phyloP scores from a whole-genome alignment of 768 basidiomycete species.

The Gymnopilus dilepis region DNA sequence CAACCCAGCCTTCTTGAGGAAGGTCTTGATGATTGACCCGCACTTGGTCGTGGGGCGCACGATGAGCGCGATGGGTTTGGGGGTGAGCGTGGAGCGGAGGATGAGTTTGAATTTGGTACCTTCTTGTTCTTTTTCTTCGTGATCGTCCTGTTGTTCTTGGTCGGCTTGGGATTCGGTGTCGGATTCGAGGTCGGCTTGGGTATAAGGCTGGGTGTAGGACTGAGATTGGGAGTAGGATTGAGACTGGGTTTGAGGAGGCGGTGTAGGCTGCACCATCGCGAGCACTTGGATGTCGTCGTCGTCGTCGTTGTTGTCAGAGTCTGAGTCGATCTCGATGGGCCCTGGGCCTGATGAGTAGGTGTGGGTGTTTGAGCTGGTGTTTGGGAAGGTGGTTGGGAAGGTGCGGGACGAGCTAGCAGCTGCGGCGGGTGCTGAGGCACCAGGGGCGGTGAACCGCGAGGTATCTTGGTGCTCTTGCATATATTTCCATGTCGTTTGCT shows the following conservation, averaged over 20 bases:
- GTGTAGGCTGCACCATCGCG: neutral
- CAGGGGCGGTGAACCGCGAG: slow-evolving; percentile 12
- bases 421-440: neutral
- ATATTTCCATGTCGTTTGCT: slow-evolving; percentile 66
- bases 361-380: slow-evolving; percentile 17
- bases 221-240: slow-evolving; percentile 16
- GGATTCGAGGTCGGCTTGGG: slow-evolving; percentile 33
- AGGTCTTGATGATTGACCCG: slow-evolving; percentile 75
- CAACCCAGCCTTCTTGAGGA: slow-evolving; percentile 70
- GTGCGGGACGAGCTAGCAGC: neutral
- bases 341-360: neutral
- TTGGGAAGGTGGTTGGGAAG: no score
- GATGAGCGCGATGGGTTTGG: slow-evolving; percentile 63
- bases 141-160: no score
- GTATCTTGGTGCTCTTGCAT: slow-evolving; percentile 44
- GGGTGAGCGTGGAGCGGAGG: slow-evolving; percentile 59
- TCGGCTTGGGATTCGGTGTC: slow-evolving; percentile 45
- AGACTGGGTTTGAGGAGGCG: neutral
- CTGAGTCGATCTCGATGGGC: slow-evolving; percentile 30
- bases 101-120: slow-evolving; percentile 69
- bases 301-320: slow-evolving; percentile 34
- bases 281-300: slow-evolving; percentile 5
- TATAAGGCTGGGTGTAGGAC: neutral
- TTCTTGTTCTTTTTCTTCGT: slow-evolving; percentile 22
- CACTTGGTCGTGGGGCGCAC: slow-evolving; percentile 81